A percentile compares a stretch with the other conserved stretches of the same genome.
phyloP scores from a whole-genome alignment of 2,329 filamentous ascomycete genomes.

The Aspergillus tubingensis region DNA sequence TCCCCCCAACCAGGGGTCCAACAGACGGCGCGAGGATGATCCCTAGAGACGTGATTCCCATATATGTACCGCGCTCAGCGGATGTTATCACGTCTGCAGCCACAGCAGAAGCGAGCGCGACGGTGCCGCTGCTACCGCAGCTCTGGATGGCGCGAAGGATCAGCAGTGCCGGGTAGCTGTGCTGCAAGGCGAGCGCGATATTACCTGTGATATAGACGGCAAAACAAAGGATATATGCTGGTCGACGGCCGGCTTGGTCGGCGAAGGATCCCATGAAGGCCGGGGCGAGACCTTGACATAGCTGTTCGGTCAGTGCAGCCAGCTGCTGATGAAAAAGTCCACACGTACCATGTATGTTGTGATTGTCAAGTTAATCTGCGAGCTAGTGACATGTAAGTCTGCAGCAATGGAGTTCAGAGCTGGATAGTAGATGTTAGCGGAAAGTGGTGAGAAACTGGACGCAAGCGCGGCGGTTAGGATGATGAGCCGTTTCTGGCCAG shows the following conservation, averaged over 20 bases:
- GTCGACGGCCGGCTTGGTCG: constrained; percentile 51
- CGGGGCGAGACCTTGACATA: constrained; percentile 55
- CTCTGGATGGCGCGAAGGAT: constrained; percentile 48
- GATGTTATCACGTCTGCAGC: constrained; percentile 45
- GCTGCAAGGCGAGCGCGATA: constrained; percentile 43
- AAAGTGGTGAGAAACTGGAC: constrained; percentile 46
- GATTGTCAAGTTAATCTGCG: constrained; percentile 31
- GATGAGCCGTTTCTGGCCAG: constrained; percentile 37
- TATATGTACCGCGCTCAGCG: constrained; percentile 45
- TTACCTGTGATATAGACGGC: constrained; percentile 46
- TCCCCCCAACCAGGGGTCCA: constrained; percentile 55
- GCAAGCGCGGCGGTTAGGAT: constrained; percentile 42
- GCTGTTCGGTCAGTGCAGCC: constrained; percentile 26
- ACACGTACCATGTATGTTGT: constrained; percentile 36
- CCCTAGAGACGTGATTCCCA: constrained; percentile 38
- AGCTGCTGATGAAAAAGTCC: neutral
- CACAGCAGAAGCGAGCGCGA: constrained; percentile 44
- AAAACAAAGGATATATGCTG: constrained; percentile 51
- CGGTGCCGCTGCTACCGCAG: constrained; percentile 43
- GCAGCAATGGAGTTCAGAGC: constrained; percentile 36
- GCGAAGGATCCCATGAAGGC: constrained; percentile 51
- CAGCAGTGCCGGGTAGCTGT: constrained; percentile 40
- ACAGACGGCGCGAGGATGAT: constrained; percentile 49
- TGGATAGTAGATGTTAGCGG: constrained; percentile 49
- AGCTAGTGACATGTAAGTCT: constrained; percentile 30